Evolutionary conservation across 2,329 filamentous ascomycete genomes (phyloP), one percentile per base, ranked within the genome.

Genomic region (Aspergillus aculeatinus): DNA sequence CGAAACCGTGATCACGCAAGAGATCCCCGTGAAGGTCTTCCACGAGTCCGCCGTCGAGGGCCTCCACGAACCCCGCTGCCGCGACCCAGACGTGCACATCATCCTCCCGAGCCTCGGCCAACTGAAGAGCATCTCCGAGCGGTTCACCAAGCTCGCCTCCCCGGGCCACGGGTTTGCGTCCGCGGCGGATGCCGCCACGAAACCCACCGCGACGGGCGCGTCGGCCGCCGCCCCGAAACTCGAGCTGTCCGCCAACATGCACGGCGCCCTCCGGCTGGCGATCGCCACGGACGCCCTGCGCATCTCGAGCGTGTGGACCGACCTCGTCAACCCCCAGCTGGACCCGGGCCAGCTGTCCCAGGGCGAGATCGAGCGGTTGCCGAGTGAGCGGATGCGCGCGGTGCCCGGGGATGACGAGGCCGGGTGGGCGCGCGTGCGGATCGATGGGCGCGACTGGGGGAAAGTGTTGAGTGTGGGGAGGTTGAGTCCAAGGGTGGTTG

Each of bases 381-480:
- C 93, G 0, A 93, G 89, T 74, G 92, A 91, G 55, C 83, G 82
- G 60, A 94, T 96, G 82, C 87, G 86, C 67, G 85, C 77, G 55
- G 67, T 85, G 1, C 82, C 82, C 5, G 83, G 87, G 56, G 87
- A 86, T 21, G 91, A 90, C 14, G 90, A 92, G 14, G 87, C 92
- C 62, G 87, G 87, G 50, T 98, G 94, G 92, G 91, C 92, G 1
- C 92, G 86, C 25, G 94, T 98, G 39, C 84, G 91, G 56, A 92
- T 98, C 25, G 95, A 98, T 77, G 95, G 92, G 35, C 89, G 87
- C 74, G 95, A 99, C 74, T 98, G 95, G 94, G 92, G 92, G 33
- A 87, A 86, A 66, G 94, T 98, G n/a, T 81, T 99, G 66, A 96
- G 92, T 74, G 93, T 98, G 12, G 94, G 94, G 1, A 83, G 93